phyloP scores from a whole-genome alignment of 2,329 filamentous ascomycete genomes.

The Rachicladosporium sp. region DNA sequence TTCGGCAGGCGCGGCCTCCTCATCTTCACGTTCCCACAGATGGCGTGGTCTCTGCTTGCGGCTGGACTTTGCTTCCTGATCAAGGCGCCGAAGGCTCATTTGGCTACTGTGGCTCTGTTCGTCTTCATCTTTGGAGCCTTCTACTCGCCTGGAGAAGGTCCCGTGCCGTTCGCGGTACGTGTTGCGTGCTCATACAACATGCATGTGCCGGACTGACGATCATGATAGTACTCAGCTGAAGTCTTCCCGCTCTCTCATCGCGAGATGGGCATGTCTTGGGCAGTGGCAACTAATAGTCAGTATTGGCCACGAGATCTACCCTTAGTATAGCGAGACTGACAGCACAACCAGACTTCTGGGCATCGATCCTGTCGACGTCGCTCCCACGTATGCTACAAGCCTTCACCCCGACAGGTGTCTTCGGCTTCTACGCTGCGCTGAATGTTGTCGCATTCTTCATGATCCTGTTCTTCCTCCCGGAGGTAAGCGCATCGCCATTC shows the following conservation, averaged over 20 bases:
- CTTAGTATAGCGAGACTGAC: too few relatives aligned
- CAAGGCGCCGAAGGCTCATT: conserved; percentile 10
- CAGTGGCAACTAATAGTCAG: conserved; percentile 26
- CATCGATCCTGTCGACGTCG: conserved; percentile 37
- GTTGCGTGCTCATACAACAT: conserved; percentile 1
- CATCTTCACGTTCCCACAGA: conserved; percentile 34
- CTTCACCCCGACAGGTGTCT: conserved; percentile 30
- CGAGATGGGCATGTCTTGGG: conserved; percentile 19
- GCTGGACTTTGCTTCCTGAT: conserved; percentile 32
- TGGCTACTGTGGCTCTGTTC: conserved; percentile 19
- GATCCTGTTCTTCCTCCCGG: conserved; percentile 38
- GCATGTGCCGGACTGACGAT: conserved; percentile 6
- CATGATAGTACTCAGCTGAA: conserved; percentile 18
- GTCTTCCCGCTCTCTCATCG: conserved; percentile 22
- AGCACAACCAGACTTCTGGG: conserved; percentile 30
- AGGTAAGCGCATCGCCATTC: too few relatives aligned
- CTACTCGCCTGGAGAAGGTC: conserved; percentile 14
- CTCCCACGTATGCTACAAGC: conserved; percentile 37
- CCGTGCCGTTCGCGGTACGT: conserved; percentile 15
- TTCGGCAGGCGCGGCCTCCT: conserved; percentile 21
- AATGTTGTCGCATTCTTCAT: conserved; percentile 43
- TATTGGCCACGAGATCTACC: neutral
- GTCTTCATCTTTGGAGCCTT: conserved; percentile 19
- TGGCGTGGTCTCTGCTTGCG: conserved; percentile 37
- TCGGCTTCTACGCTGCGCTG: conserved; percentile 44